Evolutionary conservation across 371 early-diverging fungal genomes (phyloP), one percentile per base, ranked within the genome.

Genomic region (Syncephalastrum contaminatum): DNA sequence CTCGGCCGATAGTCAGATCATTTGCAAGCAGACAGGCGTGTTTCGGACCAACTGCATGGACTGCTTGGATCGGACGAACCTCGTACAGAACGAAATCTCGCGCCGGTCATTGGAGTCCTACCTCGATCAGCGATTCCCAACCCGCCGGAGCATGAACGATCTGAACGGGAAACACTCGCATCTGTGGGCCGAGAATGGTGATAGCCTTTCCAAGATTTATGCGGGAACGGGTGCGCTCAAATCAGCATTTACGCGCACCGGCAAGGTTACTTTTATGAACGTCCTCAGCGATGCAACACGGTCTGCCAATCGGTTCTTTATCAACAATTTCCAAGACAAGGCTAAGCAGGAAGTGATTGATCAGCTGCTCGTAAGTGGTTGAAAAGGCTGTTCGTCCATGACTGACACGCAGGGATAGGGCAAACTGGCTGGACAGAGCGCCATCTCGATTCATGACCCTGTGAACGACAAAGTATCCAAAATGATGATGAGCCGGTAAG

Each of bases 161-260:
- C 68, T 67, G 1, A 54, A 57, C 4, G 40, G 67, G 39, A 64
- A 65, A 4, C 87, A 86, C 65, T 82, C 84, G 2, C 81, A 87
- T 45, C 63, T 97, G n/a, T 99, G 96, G 96, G 94, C 92, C 2
- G 88, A 93, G 58, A 96, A 99, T 68, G 99, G 98, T 1, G 97
- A 99, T 68, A 82, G 82, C 43, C 67, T 99, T 2, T 94, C 95
- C 21, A 85, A 84, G 44, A 91, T 97, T 22, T 99, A 99, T 72
- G 90, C 99, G 2, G 99, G 99, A 14, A 99, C 99, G 24, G 94
- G 94, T 3, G 99, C 99, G 5, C 79, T 99, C 4, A 96, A 97
- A 59, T 90, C 95, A 2, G 88, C 92, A 4, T 87, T 93, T 43
- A 96, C 98, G 0, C 75, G 92, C 22, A 88, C 91, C 4, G 99